Conservation (phyloP, 805 yeast species). For the Teunomyces kruisii region DNA sequence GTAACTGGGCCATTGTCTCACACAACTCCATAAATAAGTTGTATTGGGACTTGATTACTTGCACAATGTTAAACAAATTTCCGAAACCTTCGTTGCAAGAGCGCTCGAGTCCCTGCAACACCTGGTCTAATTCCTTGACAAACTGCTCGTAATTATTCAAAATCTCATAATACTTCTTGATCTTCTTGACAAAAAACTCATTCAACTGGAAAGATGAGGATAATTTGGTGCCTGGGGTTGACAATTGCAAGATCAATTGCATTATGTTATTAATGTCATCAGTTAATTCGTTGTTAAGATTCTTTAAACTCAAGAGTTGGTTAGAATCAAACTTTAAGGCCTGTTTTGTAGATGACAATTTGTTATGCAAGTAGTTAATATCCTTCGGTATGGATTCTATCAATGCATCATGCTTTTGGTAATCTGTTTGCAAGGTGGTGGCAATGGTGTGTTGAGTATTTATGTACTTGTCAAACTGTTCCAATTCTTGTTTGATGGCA, state of each 20-base stretch:
- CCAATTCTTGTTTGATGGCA: constrained; percentile 65
- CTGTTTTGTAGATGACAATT: constrained; percentile 63
- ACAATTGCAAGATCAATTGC: constrained; percentile 50
- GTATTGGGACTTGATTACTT: constrained; percentile 67
- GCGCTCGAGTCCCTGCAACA: constrained; percentile 44
- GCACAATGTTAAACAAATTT: constrained; percentile 47
- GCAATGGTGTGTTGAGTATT: constrained; percentile 73
- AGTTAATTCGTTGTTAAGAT: constrained; percentile 39
- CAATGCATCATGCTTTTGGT: constrained; percentile 59
- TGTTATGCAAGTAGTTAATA: constrained; percentile 59
- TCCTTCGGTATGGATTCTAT: constrained; percentile 75
- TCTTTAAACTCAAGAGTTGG: constrained; percentile 33
- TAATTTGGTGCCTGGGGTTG: constrained; percentile 55
- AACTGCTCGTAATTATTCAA: constrained; percentile 60
- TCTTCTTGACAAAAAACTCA: constrained; percentile 53
- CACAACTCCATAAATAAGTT: constrained; percentile 72
- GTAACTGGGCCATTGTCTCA: constrained; percentile 70
- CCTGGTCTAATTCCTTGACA: constrained; percentile 58
- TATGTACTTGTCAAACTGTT: constrained; percentile 68
- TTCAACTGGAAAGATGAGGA: constrained; percentile 55
- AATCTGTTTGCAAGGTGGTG: constrained; percentile 61
- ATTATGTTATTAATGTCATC: constrained; percentile 55
- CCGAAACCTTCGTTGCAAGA: constrained; percentile 41
- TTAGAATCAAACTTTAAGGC: constrained; percentile 52
- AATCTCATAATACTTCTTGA: constrained; percentile 48